phyloP scores from a whole-genome alignment of 306 rosid genomes.

The Dryas octopetala region DNA sequence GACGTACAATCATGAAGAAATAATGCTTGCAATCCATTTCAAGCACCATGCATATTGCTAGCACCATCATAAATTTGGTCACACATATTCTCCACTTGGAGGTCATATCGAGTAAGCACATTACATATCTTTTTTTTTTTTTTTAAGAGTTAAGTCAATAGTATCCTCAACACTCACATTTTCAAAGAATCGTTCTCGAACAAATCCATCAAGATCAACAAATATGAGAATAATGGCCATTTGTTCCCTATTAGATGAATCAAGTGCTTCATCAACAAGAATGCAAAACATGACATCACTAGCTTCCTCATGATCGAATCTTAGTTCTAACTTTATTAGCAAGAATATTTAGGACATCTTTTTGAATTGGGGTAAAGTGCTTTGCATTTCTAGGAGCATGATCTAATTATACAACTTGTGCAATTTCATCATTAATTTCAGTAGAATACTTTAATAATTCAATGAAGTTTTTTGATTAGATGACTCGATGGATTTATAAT shows the following conservation, averaged over 20 bases:
- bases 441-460: background rate
- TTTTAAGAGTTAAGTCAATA: background rate
- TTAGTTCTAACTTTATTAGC: background rate
- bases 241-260: too few relatives aligned
- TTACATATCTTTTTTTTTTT: background rate
- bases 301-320: background rate
- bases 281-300: background rate
- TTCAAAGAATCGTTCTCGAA: background rate
- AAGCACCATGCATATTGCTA: too few relatives aligned
- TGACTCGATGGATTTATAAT: too few relatives aligned
- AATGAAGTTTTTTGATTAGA: background rate
- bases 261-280: background rate
- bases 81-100: background rate
- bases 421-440: background rate
- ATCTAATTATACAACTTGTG: background rate
- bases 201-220: background rate
- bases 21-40: too few relatives aligned
- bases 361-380: background rate
- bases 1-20: background rate
- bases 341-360: background rate
- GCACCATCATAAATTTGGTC: too few relatives aligned
- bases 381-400: background rate
- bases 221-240: background rate
- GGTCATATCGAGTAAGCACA: background rate
- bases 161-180: background rate